phyloP scores from a whole-genome alignment of 1,284 basidiomycete genomes.

The Veloporphyrellus conicus region DNA sequence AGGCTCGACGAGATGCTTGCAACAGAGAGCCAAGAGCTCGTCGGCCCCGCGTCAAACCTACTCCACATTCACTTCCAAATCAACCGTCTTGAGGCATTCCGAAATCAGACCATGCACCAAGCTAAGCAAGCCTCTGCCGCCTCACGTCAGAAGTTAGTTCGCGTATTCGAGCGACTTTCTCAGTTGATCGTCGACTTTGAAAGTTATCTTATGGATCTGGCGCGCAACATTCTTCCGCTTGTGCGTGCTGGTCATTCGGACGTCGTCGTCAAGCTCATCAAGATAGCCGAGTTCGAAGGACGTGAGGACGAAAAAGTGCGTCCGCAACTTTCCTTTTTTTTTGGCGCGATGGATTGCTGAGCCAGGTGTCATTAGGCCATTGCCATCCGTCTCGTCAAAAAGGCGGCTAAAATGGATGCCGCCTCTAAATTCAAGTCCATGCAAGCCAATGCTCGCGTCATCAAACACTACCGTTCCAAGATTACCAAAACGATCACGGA shows the following conservation, averaged over 20 bases:
- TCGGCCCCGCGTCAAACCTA: slow-evolving; percentile 83
- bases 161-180: slow-evolving; percentile 88
- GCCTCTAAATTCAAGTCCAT: slow-evolving; percentile 88
- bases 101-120: slow-evolving; percentile 89
- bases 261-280: slow-evolving; percentile 87
- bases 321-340: not conserved
- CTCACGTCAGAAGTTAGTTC: slow-evolving; percentile 63
- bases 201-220: slow-evolving; percentile 78
- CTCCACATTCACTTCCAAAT: slow-evolving; percentile 89
- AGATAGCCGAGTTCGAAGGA: slow-evolving; percentile 92
- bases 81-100: slow-evolving; percentile 85
- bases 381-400: slow-evolving; percentile 90
- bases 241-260: slow-evolving; percentile 75
- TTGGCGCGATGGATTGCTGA: not conserved
- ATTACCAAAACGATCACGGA: slow-evolving; percentile 78
- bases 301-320: slow-evolving; percentile 90
- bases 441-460: slow-evolving; percentile 87
- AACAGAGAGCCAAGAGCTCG: slow-evolving; percentile 66
- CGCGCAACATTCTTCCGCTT: slow-evolving; percentile 74
- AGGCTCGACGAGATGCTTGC: slow-evolving; percentile 76
- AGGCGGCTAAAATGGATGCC: slow-evolving; percentile 83
- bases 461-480: slow-evolving; percentile 96
- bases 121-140: slow-evolving; percentile 79
- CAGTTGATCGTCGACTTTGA: slow-evolving; percentile 82
- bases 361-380: slow-evolving; percentile 57